Conservation (phyloP, 805 yeast species). For the Saccharomycopsis capsularis region DNA sequence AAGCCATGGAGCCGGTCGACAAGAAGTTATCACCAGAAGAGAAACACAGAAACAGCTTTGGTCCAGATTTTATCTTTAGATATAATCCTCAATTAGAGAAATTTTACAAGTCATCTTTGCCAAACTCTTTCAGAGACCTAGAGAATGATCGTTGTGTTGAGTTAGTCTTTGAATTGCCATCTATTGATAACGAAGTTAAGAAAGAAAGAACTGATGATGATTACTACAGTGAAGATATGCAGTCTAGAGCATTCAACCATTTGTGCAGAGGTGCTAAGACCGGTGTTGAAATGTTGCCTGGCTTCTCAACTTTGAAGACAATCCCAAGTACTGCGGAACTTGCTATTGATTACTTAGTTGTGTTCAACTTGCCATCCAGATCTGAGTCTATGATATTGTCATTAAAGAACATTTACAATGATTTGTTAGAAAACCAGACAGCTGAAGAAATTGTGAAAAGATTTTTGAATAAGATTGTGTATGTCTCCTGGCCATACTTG, state of each 20-base stretch:
- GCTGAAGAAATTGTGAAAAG: slow-evolving; percentile 35
- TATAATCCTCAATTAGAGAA: slow-evolving; percentile 71
- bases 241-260: slow-evolving; percentile 35
- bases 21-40: slow-evolving; percentile 62
- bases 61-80: slow-evolving; percentile 57
- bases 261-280: slow-evolving; percentile 57
- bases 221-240: slow-evolving; percentile 28
- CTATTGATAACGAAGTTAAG: slow-evolving; percentile 26
- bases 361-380: slow-evolving; percentile 80
- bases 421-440: slow-evolving; percentile 28
- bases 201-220: slow-evolving; percentile 28
- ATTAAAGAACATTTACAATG: slow-evolving; percentile 48
- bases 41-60: slow-evolving; percentile 63
- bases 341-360: slow-evolving; percentile 55
- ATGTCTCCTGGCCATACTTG: slow-evolving; percentile 86
- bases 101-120: slow-evolving; percentile 67
- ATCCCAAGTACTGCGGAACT: slow-evolving; percentile 53
- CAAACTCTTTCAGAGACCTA: slow-evolving; percentile 69
- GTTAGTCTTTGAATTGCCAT: slow-evolving; percentile 45
- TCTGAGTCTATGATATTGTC: slow-evolving; percentile 73
- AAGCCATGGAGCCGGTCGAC: slow-evolving; percentile 65
- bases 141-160: slow-evolving; percentile 76
- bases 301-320: slow-evolving; percentile 80
- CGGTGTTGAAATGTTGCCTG: slow-evolving; percentile 73
- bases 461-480: slow-evolving; percentile 55